Base-by-base conservation (phyloP, 2,329 filamentous ascomycete genomes). In the Penicillium oxalicum region DNA sequence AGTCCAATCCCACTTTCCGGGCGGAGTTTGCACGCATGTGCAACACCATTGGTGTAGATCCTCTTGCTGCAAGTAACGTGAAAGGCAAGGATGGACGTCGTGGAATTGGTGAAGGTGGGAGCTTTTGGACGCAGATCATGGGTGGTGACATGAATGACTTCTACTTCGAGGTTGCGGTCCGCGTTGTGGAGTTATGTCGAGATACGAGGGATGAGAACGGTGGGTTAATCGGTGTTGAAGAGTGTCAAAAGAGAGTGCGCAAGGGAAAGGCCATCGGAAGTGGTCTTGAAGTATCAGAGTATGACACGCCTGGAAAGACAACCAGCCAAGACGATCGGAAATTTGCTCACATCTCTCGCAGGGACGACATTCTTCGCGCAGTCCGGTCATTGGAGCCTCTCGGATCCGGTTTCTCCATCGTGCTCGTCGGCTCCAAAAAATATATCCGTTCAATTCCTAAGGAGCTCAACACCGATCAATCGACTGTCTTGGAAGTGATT, bases 21-120 rank as follows among this genome's bases (percentile, higher is more conserved):
- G 90, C 91, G 32, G 91, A 98, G 71, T 98, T 98, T 66, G 91
- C 93, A 3, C 89, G 91, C 68, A 98, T 98, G 93, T 98, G 93
- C 73, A 83, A 90, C 62, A 90, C 91, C 54, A 96, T 98, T 58
- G 93, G 93, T 42, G 90, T 98, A 9, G 93, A 98, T 68, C 94
- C 93, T 2, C 77, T 98, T 13, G 89, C 90, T n/a, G 83, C 79
- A 49, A 78, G 74, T 59, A 82, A 77, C 61, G 70, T 73, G 51
- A 68, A 74, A 58, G 74, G 75, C 45, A 74, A 74, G 52, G 69
- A 70, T 37, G 74, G 70, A 40, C 72, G 68, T 4, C 75, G 55
- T 67, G 73, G 73, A 13, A 47, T 62, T n/a, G 63, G 64, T 25
- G 69, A 70, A 44, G 76, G 74, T 1, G 81, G 81, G 13, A 93